A percentile compares a stretch with the other conserved stretches of the same genome.
Evolutionary conservation across 2,329 filamentous ascomycete genomes (phyloP).

Genomic region (Colletotrichum lindemuthianum): DNA sequence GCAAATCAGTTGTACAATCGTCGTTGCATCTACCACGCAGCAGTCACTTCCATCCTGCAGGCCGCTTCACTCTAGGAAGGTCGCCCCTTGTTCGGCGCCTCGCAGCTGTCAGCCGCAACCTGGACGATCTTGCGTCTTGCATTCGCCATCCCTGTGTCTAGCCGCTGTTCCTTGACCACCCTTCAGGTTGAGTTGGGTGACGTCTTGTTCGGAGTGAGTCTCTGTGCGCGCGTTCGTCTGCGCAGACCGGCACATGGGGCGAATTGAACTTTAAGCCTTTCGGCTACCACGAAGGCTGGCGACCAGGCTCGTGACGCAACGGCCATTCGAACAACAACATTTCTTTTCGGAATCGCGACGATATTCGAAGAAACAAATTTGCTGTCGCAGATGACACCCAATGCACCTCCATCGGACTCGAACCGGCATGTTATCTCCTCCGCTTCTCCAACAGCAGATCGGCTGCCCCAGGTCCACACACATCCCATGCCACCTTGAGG

Average conservation of each 20-base stretch:
- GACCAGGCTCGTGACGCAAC: too few species aligned
- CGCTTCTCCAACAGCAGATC: constrained; percentile 5
- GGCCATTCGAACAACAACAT: too few species aligned
- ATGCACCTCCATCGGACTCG: too few species aligned
- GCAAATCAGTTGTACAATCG: too few species aligned
- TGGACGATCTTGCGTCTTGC: background rate
- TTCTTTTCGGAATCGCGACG: too few species aligned
- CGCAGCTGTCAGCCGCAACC: constrained; percentile 19
- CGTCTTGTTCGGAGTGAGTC: background rate
- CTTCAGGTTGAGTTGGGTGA: background rate
- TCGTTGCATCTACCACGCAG: constrained; percentile 1
- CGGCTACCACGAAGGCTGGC: too few species aligned
- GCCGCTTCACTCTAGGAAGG: constrained; percentile 11
- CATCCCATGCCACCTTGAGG: constrained; percentile 15
- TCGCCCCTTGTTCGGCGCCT: constrained; percentile 18
- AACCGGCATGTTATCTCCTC: too few species aligned
- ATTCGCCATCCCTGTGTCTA: background rate
- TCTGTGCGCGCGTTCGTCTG: constrained; percentile 6
- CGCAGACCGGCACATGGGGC: background rate
- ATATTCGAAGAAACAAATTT: too few species aligned
- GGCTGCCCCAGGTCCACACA: constrained; percentile 27
- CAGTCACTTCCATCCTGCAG: constrained; percentile 16
- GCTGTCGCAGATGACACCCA: too few species aligned
- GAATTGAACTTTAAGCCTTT: too few species aligned
- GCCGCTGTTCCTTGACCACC: background rate